Evolutionary conservation across 495 filamentous ascomycete species (phyloP).

Genomic region (Darksidea phi): DNA sequence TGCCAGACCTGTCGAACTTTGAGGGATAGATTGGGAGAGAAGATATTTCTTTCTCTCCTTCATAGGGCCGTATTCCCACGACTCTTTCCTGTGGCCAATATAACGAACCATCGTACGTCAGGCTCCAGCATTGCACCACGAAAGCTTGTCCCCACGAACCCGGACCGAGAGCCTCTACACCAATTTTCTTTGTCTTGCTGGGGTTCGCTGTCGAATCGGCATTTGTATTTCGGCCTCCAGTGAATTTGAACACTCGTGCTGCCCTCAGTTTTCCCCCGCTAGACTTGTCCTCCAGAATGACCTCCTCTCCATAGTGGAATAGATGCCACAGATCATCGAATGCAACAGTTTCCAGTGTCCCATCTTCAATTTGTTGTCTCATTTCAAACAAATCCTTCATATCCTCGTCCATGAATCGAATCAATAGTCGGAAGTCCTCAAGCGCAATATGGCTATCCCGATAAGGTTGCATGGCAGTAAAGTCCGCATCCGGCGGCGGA

Average conservation of each 20-base stretch:
- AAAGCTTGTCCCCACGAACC: neutral
- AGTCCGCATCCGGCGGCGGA: conserved; percentile 35
- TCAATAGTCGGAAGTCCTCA: neutral
- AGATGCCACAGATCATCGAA: conserved; percentile 4
- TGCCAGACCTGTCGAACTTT: neutral
- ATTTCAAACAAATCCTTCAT: neutral
- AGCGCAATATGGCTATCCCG: neutral
- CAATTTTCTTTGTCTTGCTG: neutral
- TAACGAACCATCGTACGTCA: neutral
- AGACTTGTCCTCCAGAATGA: neutral
- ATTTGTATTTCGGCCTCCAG: neutral
- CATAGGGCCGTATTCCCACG: neutral
- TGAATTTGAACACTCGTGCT: neutral
- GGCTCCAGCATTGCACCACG: neutral
- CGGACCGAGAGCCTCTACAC: neutral
- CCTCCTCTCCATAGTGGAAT: neutral
- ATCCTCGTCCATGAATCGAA: neutral
- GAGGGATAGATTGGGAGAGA: neutral
- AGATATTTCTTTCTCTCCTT: neutral
- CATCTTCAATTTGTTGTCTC: neutral
- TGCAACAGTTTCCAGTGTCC: neutral
- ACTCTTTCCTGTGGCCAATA: neutral
- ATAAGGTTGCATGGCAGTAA: too few relatives aligned
- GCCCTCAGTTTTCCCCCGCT: neutral
- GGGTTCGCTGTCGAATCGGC: neutral